Evolutionary conservation across 768 basidiomycete genomes (phyloP).

Genomic region (Cystobasidium onofrii): DNA sequence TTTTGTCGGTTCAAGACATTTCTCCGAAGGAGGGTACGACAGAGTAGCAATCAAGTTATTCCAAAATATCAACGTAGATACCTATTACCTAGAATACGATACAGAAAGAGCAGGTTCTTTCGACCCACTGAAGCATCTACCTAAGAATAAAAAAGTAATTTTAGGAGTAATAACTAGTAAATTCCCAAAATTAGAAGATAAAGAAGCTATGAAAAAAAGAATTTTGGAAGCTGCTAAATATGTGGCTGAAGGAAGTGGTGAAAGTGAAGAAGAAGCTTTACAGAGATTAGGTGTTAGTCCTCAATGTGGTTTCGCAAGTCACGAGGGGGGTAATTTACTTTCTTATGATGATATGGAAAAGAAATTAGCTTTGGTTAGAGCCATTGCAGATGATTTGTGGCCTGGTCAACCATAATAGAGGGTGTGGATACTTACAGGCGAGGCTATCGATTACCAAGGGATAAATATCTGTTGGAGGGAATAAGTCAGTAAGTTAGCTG

Average conservation of each 20-base stretch:
- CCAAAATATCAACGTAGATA: conserved; percentile 33
- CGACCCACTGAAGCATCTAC: conserved; percentile 40
- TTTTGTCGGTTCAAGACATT: conserved; percentile 37
- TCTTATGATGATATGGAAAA: conserved; percentile 12
- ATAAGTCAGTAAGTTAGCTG: too few relatives aligned
- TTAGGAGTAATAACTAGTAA: conserved; percentile 41
- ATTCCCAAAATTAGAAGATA: conserved; percentile 51
- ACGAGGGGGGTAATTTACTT: conserved; percentile 44
- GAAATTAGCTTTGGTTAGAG: conserved; percentile 17
- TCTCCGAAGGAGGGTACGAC: conserved; percentile 41
- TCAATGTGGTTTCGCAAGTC: conserved; percentile 59
- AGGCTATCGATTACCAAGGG: too few relatives aligned
- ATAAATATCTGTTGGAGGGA: too few relatives aligned
- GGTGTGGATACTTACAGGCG: too few relatives aligned
- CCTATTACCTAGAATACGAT: conserved; percentile 42
- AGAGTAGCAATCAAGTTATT: conserved; percentile 42
- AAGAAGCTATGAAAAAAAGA: conserved; percentile 51
- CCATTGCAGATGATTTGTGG: conserved; percentile 33
- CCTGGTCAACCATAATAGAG: neutral
- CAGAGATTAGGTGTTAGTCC: conserved; percentile 56
- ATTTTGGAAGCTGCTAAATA: conserved; percentile 55
- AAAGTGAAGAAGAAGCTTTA: conserved; percentile 51
- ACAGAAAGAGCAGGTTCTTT: conserved; percentile 42
- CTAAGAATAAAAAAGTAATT: conserved; percentile 38
- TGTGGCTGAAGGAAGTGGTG: conserved; percentile 49